These are phyloP conservation scores for Leccinum fibrillosum DNA, from an alignment of 768 basidiomycete genomes.

Conservation along the genomic window DNA sequence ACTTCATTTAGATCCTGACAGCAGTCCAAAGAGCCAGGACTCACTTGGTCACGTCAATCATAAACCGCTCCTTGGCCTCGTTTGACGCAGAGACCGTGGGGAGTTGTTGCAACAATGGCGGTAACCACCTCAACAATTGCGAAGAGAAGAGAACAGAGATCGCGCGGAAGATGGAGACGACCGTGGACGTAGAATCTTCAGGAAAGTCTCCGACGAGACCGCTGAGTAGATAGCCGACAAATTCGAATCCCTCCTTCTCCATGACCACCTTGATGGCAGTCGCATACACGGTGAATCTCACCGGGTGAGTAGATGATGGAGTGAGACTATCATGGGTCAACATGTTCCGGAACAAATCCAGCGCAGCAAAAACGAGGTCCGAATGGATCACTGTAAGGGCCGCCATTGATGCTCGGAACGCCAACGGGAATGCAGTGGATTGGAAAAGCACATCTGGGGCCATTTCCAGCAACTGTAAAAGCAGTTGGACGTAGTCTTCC, in stretches of 20 bases:
- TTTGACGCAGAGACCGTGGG: slow-evolving; percentile 58
- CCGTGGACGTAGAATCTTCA: slow-evolving; percentile 70
- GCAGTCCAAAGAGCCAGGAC: slow-evolving; percentile 26
- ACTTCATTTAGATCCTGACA: background rate
- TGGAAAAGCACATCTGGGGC: slow-evolving; percentile 77
- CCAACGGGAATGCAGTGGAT: slow-evolving; percentile 71
- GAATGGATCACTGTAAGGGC: slow-evolving; percentile 80
- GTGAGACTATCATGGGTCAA: slow-evolving; percentile 71
- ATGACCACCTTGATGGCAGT: slow-evolving; percentile 58
- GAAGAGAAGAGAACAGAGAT: slow-evolving; percentile 64
- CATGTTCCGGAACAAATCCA: slow-evolving; percentile 77
- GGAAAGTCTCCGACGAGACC: slow-evolving; percentile 88
- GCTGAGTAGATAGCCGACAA: slow-evolving; percentile 64
- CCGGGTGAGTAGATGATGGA: slow-evolving; percentile 45
- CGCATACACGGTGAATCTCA: slow-evolving; percentile 62
- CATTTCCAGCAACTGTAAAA: slow-evolving; percentile 62
- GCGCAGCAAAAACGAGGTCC: slow-evolving; percentile 75
- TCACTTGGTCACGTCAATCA: slow-evolving; percentile 72
- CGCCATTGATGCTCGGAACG: slow-evolving; percentile 72
- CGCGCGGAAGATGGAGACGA: slow-evolving; percentile 76
- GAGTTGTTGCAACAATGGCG: slow-evolving; percentile 66
- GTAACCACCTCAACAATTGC: slow-evolving; percentile 71
- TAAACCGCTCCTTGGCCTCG: slow-evolving; percentile 66
- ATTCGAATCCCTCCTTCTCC: slow-evolving; percentile 67
- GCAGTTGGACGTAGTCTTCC: slow-evolving; percentile 89